Base-by-base conservation (phyloP, 2,329 filamentous ascomycete genomes). In the Cucurbitaria berberidis region DNA sequence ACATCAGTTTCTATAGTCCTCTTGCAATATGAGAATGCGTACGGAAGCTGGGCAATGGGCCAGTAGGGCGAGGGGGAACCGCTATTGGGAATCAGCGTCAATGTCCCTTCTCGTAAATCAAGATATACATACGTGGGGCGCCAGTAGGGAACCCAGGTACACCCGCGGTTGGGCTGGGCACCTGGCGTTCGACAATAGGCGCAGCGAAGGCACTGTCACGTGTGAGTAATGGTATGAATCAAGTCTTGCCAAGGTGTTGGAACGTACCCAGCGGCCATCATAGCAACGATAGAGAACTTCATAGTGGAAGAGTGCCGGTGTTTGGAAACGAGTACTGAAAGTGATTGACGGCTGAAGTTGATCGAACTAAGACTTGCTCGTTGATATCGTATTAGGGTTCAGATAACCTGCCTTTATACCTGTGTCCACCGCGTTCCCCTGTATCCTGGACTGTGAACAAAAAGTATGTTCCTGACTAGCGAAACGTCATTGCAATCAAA, bases 201-300 rank as follows among this genome's bases (percentile, higher is more conserved):
- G 30, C 53, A 15, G 48, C 53, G 21, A 56, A 38, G 41, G 53
- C 48, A 46, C 53, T 56, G 6, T 26, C 4, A 2, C 4, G 7
- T 29, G 34, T 21, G 1, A 29, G 21, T 11, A 24, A 11, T 15
- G 36, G 8, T 21, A 10, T 19, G 5, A 10, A 22, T 21, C 19
- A 39, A 22, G 21, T 39, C 2, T 39, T 10, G 11, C n/a, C 7
- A 39, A 22, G 13, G 21, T 2, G 18, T 21, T 22, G 19, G 36
- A 15, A 15, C 21, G 3, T 56, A 57, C 54, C 54, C 49, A 29
- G 46, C 49, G 45, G 50, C 50, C 42, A 53, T 50, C 22, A 53
- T 21, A 18, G 49, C 32, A 19, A 56, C 13, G 30, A 57, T 22
- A 8, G 49, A 47, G 38, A 47, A 38, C 46, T 50, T 53, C 54